Conservation (phyloP, 441 rosid genomes). For the Adansonia rubrostipa region DNA sequence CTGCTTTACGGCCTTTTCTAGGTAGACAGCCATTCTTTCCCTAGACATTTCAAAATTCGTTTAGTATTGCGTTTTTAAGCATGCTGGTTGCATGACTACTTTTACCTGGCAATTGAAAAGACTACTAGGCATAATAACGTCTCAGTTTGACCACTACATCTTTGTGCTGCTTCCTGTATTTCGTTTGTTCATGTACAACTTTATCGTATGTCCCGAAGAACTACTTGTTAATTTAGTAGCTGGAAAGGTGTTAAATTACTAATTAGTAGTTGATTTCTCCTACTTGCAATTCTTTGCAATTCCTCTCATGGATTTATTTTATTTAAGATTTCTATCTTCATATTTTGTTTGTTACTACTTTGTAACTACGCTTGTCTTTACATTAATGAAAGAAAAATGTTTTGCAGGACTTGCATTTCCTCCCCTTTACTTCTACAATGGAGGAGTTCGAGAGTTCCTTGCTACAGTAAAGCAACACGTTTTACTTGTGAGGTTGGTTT, state of each 20-base stretch:
- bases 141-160: background rate
- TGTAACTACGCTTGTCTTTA: slow-evolving; percentile 8
- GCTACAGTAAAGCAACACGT: slow-evolving; percentile 85
- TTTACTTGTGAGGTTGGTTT: slow-evolving; percentile 80
- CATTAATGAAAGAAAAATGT: slow-evolving; percentile 24
- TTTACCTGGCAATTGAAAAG: slow-evolving; percentile 15
- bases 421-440: slow-evolving; percentile 91
- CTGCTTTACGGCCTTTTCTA: background rate
- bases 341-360: background rate
- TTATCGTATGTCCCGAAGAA: background rate
- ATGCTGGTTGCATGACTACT: slow-evolving; percentile 6
- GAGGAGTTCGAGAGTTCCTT: slow-evolving; percentile 93
- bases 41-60: background rate
- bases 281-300: slow-evolving; percentile 15
- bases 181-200: background rate
- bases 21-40: background rate
- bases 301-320: slow-evolving; percentile 2
- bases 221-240: background rate
- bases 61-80: background rate
- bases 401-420: slow-evolving; percentile 92
- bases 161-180: background rate
- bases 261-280: slow-evolving; percentile 10
- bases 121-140: background rate
- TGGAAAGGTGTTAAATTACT: slow-evolving; percentile 12
- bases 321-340: background rate